Conservation (phyloP, 495 filamentous ascomycete genomes). For the Trichoderma asperelloides region DNA sequence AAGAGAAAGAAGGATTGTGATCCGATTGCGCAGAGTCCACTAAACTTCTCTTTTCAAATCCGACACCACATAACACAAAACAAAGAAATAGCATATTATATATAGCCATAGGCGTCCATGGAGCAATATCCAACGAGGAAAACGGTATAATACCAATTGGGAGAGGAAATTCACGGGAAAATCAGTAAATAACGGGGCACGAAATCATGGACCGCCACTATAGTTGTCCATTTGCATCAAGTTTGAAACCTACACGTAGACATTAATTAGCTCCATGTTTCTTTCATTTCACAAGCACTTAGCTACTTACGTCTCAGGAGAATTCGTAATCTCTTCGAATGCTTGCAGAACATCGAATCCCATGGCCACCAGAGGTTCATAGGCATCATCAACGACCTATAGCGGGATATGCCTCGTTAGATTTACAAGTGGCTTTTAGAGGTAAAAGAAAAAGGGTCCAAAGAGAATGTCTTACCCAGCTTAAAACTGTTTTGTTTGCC, state of each 20-base stretch:
- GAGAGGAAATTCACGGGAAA: background rate
- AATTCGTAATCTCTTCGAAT: slow-evolving; percentile 74
- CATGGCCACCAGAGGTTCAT: slow-evolving; percentile 64
- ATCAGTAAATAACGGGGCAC: background rate
- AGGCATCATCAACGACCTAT: slow-evolving; percentile 61
- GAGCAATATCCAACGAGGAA: too few species aligned
- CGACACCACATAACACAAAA: too few species aligned
- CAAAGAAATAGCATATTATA: too few species aligned
- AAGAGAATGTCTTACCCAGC: slow-evolving; percentile 50
- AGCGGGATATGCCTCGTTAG: slow-evolving; percentile 13
- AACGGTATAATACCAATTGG: too few species aligned
- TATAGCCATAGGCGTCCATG: too few species aligned
- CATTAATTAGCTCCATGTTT: too few species aligned
- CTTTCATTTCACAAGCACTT: too few species aligned
- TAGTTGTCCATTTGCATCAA: background rate
- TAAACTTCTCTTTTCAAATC: too few species aligned
- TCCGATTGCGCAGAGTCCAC: background rate
- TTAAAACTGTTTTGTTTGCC: slow-evolving; percentile 58
- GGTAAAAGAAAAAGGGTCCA: slow-evolving; percentile 7
- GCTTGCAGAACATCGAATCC: slow-evolving; percentile 66
- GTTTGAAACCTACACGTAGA: background rate
- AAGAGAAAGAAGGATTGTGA: background rate
- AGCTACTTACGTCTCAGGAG: slow-evolving; percentile 48
- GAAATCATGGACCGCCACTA: background rate
- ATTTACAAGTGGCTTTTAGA: background rate